Percentiles rank a stretch among this genome's conserved stretches.
phyloP scores from a whole-genome alignment of 1,284 basidiomycete genomes.

The Leccinum subrobustum region DNA sequence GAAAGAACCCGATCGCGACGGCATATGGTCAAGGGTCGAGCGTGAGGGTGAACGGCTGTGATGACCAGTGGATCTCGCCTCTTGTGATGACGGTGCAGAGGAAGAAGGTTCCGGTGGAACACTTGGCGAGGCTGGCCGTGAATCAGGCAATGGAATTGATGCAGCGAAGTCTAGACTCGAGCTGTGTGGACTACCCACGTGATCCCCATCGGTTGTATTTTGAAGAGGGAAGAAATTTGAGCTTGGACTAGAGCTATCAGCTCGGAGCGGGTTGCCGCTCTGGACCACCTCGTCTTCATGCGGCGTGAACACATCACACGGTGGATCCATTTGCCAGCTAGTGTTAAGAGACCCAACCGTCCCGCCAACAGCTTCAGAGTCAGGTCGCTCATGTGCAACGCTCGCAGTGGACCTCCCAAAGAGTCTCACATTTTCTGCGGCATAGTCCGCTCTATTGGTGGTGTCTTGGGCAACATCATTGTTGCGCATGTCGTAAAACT shows the following conservation, averaged over 20 bases:
- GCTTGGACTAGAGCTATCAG: not conserved
- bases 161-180: constrained; percentile 13
- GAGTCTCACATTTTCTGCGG: constrained; percentile 1
- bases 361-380: not conserved
- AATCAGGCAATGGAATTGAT: constrained; percentile 23
- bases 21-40: not conserved
- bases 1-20: constrained; percentile 2
- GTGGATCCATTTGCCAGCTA: not conserved
- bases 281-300: not conserved
- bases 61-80: constrained; percentile 1
- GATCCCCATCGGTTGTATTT: not conserved
- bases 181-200: too few species aligned
- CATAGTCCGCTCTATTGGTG: not conserved
- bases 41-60: not conserved
- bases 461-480: not conserved
- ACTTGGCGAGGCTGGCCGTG: constrained; percentile 18
- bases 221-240: not conserved
- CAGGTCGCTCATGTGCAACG: not conserved
- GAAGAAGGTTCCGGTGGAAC: not conserved
- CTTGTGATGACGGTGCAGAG: not conserved
- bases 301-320: not conserved
- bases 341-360: not conserved
- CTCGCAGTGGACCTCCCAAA: not conserved
- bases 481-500: constrained; percentile 4
- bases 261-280: not conserved